These are phyloP conservation scores for Saccharum officinarum DNA, from an alignment of 176 grass and related monocot species.

Conservation along the genomic window DNA sequence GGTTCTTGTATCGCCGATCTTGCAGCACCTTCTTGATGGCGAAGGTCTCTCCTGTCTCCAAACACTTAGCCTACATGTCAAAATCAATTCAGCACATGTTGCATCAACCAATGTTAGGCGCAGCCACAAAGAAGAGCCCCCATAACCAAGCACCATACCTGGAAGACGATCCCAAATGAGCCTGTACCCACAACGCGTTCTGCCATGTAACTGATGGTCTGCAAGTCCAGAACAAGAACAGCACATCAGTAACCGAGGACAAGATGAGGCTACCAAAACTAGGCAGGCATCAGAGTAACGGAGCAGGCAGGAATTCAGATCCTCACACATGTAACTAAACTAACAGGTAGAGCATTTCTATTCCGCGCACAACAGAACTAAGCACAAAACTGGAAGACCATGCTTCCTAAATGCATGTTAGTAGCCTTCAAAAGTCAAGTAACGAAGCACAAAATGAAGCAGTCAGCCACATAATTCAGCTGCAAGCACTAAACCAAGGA, in stretches of 20 bases:
- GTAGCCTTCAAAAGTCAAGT: neutral
- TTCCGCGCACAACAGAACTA: neutral
- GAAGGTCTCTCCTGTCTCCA: constrained; percentile 84
- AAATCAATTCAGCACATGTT: constrained; percentile 1
- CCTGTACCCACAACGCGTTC: constrained; percentile 74
- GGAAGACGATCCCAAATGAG: constrained; percentile 86
- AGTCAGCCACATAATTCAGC: neutral
- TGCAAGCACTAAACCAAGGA: neutral
- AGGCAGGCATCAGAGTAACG: neutral
- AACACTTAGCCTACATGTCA: constrained; percentile 74
- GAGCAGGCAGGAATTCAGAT: neutral
- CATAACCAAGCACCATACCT: constrained; percentile 35
- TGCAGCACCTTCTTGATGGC: constrained; percentile 99
- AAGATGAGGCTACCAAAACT: neutral
- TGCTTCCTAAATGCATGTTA: neutral
- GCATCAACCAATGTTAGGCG: neutral
- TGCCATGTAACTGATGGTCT: constrained; percentile 90
- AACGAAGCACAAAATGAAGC: neutral
- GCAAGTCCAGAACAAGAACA: neutral
- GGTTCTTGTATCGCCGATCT: constrained; percentile 90
- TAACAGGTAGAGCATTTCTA: neutral
- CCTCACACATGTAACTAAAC: neutral
- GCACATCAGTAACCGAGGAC: constrained; percentile 5
- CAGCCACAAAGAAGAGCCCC: neutral
- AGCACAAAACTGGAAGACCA: neutral